phyloP scores from a whole-genome alignment of 306 rosid genomes.

The Vigna reflexopilosa region DNA sequence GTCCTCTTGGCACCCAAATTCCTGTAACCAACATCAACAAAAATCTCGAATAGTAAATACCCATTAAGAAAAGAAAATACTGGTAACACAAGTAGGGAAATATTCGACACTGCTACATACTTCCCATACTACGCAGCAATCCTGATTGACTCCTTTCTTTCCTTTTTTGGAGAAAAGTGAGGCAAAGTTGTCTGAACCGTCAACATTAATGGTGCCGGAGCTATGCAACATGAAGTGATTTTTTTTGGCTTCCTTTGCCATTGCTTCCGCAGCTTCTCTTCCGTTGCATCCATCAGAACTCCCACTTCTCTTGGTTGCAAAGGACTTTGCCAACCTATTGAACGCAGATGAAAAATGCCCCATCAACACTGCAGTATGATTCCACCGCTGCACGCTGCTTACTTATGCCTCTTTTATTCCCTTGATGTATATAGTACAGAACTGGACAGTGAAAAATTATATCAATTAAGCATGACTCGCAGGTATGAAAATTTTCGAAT shows the following conservation, averaged over 20 bases:
- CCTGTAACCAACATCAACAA: constrained; percentile 51
- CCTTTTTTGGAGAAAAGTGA: constrained; percentile 80
- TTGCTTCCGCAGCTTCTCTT: constrained; percentile 73
- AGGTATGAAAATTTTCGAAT: constrained; percentile 33
- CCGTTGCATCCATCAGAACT: constrained; percentile 49
- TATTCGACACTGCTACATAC: constrained; percentile 47
- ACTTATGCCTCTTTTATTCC: not conserved
- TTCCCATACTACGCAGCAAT: constrained; percentile 94
- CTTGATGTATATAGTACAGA: constrained; percentile 24
- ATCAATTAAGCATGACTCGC: constrained; percentile 36
- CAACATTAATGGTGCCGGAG: constrained; percentile 56
- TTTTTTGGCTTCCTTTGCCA: constrained; percentile 82
- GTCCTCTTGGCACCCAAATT: constrained; percentile 91
- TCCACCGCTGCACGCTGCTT: not conserved
- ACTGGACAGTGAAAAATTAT: constrained; percentile 45
- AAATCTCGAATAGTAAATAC: not conserved
- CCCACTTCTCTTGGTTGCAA: constrained; percentile 58
- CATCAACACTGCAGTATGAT: constrained; percentile 50
- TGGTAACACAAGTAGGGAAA: not conserved
- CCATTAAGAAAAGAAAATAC: not conserved
- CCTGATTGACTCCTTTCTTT: constrained; percentile 83
- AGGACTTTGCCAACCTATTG: constrained; percentile 66
- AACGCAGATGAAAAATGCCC: constrained; percentile 72
- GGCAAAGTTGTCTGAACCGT: constrained; percentile 75
- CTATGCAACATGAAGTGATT: constrained; percentile 58